These are phyloP conservation scores for Agaricus blazei DNA, from an alignment of 768 basidiomycete genomes.

Conservation along the genomic window DNA sequence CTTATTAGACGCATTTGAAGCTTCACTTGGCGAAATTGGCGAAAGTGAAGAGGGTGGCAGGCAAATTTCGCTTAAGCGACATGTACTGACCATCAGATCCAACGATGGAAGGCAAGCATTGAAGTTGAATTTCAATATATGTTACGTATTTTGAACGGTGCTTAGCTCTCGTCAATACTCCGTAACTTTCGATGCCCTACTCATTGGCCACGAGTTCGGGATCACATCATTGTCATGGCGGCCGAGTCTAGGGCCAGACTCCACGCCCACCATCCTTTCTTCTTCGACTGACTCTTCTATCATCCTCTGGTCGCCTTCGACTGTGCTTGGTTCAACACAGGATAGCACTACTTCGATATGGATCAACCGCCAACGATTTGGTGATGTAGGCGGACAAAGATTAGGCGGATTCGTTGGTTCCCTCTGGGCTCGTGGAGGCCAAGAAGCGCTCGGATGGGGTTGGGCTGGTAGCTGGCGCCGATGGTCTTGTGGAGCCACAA, in stretches of 20 bases:
- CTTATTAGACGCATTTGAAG: conserved; percentile 84
- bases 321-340: conserved; percentile 29
- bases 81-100: conserved; percentile 64
- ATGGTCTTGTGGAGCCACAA: conserved; percentile 49
- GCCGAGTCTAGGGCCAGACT: conserved; percentile 25
- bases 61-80: conserved; percentile 86
- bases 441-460: conserved; percentile 76
- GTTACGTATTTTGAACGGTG: neutral
- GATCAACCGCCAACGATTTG: conserved; percentile 89
- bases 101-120: conserved; percentile 31
- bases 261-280: conserved; percentile 65
- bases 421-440: conserved; percentile 63
- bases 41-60: conserved; percentile 82
- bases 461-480: conserved; percentile 95
- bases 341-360: conserved; percentile 63
- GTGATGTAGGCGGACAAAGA: conserved; percentile 89
- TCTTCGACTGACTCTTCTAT: conserved; percentile 94
- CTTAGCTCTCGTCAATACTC: conserved; percentile 50
- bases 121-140: neutral
- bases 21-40: conserved; percentile 67
- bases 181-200: conserved; percentile 87
- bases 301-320: conserved; percentile 88
- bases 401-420: conserved; percentile 92
- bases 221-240: conserved; percentile 89
- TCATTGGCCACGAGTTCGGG: conserved; percentile 94